phyloP scores from a whole-genome alignment of 257 asterid genomes.

The Rhazya stricta region DNA sequence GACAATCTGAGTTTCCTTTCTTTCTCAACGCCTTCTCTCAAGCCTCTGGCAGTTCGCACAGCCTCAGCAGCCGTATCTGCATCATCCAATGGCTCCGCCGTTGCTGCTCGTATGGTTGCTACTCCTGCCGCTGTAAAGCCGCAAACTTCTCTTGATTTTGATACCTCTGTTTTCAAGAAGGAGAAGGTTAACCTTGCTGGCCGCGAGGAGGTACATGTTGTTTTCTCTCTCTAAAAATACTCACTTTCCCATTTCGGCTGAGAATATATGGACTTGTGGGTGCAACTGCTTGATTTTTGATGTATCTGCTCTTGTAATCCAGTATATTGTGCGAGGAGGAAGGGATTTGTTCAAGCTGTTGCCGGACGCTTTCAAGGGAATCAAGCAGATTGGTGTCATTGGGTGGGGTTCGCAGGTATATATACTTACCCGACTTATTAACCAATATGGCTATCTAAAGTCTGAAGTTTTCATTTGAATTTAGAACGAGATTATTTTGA shows the following conservation, averaged over 20 bases:
- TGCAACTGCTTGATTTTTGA: background rate
- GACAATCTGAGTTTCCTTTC: slow-evolving; percentile 50
- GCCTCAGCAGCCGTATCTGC: slow-evolving; percentile 18
- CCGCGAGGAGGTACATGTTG: slow-evolving; percentile 58
- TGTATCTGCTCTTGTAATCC: slow-evolving; percentile 8
- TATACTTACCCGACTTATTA: background rate
- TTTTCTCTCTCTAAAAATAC: background rate
- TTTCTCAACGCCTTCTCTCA: slow-evolving; percentile 51
- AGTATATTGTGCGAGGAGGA: slow-evolving; percentile 97
- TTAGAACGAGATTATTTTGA: background rate
- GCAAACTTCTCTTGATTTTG: slow-evolving; percentile 58
- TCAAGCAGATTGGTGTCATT: slow-evolving; percentile 94
- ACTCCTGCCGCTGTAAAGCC: slow-evolving; percentile 37
- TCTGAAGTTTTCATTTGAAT: background rate
- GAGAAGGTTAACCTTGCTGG: slow-evolving; percentile 85
- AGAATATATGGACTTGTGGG: no score
- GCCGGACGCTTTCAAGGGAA: slow-evolving; percentile 90
- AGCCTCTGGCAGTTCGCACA: slow-evolving; percentile 36
- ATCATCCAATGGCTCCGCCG: slow-evolving; percentile 35
- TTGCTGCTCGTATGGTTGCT: slow-evolving; percentile 60
- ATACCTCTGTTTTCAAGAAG: slow-evolving; percentile 68
- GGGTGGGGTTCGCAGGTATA: slow-evolving; percentile 99
- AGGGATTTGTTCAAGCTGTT: slow-evolving; percentile 74
- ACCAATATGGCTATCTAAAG: background rate
- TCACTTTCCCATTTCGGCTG: background rate